Conservation (phyloP, 352 stramenopile genomes). For the Phytophthora constricta region DNA sequence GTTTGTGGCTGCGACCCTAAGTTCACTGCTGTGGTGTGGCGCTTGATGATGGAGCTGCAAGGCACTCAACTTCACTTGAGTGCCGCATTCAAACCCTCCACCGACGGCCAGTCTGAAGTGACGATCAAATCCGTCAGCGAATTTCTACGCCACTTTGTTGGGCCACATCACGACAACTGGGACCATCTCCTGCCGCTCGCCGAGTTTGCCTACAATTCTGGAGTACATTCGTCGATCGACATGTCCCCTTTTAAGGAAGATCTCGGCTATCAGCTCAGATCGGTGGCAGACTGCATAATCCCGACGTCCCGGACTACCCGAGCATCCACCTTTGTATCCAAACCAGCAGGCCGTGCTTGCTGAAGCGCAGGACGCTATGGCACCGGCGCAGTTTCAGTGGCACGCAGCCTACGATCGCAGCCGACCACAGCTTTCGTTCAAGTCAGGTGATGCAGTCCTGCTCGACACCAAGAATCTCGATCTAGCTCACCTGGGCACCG, state of each 20-base stretch:
- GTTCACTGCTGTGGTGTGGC: neutral
- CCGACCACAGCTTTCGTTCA: neutral
- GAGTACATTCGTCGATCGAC: slow-evolving; percentile 4
- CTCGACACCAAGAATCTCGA: neutral
- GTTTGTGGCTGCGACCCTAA: too few species aligned
- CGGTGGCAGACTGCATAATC: too few species aligned
- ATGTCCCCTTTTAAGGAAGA: slow-evolving; percentile 24
- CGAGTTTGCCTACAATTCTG: slow-evolving; percentile 7
- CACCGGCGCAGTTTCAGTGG: neutral
- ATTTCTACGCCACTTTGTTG: neutral
- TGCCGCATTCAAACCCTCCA: slow-evolving; percentile 8
- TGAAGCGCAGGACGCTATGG: neutral
- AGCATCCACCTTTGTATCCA: too few species aligned
- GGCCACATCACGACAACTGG: neutral
- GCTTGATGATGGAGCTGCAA: neutral
- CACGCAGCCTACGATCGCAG: neutral
- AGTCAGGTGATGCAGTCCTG: neutral
- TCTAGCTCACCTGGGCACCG: neutral
- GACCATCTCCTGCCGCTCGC: slow-evolving; percentile 1
- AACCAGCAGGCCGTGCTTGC: too few species aligned
- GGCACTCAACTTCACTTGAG: neutral
- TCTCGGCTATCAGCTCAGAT: slow-evolving; percentile 5
- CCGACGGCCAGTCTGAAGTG: slow-evolving; percentile 1
- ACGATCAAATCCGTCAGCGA: slow-evolving; percentile 8
- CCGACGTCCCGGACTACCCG: too few species aligned